These are phyloP conservation scores for Plectranthus barbatus DNA, from an alignment of 257 asterid species.

Conservation along the genomic window DNA sequence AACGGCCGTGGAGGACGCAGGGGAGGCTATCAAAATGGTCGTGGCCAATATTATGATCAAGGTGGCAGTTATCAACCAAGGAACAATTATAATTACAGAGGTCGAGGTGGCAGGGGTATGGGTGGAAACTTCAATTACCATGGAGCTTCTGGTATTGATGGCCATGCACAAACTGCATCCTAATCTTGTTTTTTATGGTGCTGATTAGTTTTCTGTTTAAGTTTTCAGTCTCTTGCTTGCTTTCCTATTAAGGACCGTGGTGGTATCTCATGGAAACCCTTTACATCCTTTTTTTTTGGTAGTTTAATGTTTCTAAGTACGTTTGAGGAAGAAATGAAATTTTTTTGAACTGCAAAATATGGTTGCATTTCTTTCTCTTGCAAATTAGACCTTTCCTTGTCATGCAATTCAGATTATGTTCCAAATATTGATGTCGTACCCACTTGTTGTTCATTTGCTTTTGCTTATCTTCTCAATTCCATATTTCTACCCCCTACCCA, in stretches of 20 bases:
- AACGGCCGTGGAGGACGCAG: constrained; percentile 69
- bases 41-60: constrained; percentile 51
- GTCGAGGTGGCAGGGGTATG: constrained; percentile 72
- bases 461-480: background rate
- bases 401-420: no score
- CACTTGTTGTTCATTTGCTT: no score
- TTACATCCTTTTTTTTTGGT: constrained; percentile 17
- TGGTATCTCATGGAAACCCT: constrained; percentile 15
- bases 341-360: constrained; percentile 2
- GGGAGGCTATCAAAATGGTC: constrained; percentile 58
- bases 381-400: background rate
- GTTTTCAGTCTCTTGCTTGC: constrained; percentile 9
- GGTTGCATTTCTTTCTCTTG: no score
- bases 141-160: constrained; percentile 19
- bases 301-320: constrained; percentile 18
- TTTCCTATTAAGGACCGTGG: background rate
- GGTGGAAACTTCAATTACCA: constrained; percentile 35
- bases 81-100: constrained; percentile 43
- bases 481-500: no score
- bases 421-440: no score
- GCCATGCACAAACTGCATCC: constrained; percentile 31
- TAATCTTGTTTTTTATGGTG: constrained; percentile 13
- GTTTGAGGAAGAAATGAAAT: constrained; percentile 3
- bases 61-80: constrained; percentile 45
- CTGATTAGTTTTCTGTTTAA: background rate